Evolutionary conservation across 495 filamentous ascomycete species (phyloP).

Genomic region (Aspergillus panamensis): DNA sequence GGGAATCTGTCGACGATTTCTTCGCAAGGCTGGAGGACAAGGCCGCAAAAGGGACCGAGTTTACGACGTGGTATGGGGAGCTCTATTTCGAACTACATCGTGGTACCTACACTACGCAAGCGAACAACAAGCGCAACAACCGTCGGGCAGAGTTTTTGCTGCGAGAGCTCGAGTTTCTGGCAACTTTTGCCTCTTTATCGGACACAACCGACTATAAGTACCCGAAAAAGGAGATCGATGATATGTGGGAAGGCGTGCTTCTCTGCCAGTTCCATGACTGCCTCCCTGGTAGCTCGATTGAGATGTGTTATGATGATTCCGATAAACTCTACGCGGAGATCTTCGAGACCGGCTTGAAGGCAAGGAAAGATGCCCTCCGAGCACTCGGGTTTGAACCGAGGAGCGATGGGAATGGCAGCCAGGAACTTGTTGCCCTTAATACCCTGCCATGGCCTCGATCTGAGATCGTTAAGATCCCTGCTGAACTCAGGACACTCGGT

Average conservation of each 20-base stretch:
- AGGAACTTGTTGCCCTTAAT: constrained; percentile 59
- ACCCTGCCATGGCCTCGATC: constrained; percentile 79
- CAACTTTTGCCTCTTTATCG: constrained; percentile 76
- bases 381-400: constrained; percentile 56
- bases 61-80: constrained; percentile 96
- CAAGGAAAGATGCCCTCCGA: constrained; percentile 66
- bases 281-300: constrained; percentile 89
- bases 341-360: constrained; percentile 69
- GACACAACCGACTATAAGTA: constrained; percentile 68
- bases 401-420: constrained; percentile 17
- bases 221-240: constrained; percentile 84
- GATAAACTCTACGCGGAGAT: constrained; percentile 79
- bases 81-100: constrained; percentile 96
- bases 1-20: constrained; percentile 92
- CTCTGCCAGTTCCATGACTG: constrained; percentile 98
- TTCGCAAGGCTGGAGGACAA: constrained; percentile 79
- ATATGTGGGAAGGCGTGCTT: constrained; percentile 85
- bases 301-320: constrained; percentile 95
- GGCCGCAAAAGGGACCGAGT: constrained; percentile 64
- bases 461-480: constrained; percentile 63
- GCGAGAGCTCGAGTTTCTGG: constrained; percentile 83
- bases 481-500: constrained; percentile 24
- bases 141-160: constrained; percentile 78
- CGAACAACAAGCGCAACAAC: constrained; percentile 95
- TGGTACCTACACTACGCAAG: constrained; percentile 94